Conservation (phyloP, 2,329 filamentous ascomycete genomes). For the Calonectria hongkongensis region DNA sequence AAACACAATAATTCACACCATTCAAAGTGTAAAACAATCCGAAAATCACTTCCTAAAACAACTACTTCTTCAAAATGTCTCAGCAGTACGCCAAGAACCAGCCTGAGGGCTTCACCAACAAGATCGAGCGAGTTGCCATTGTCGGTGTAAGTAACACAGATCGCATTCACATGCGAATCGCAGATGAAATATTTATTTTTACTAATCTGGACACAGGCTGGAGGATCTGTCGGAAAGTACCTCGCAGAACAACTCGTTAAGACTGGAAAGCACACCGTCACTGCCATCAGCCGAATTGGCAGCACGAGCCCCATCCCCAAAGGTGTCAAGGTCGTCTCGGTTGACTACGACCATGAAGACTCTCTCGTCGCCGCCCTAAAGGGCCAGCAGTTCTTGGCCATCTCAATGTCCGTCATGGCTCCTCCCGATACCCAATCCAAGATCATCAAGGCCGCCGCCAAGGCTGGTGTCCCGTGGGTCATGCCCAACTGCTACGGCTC, state of each 20-base stretch:
- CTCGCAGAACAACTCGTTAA: constrained; percentile 65
- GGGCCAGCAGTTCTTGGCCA: constrained; percentile 75
- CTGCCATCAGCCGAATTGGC: constrained; percentile 68
- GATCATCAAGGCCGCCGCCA: constrained; percentile 72
- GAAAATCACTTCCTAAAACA: background rate
- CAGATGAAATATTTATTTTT: background rate
- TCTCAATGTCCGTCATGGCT: constrained; percentile 68
- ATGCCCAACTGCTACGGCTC: constrained; percentile 71
- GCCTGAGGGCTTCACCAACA: constrained; percentile 62
- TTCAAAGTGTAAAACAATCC: background rate
- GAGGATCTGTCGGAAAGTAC: constrained; percentile 63
- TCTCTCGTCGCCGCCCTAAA: constrained; percentile 69
- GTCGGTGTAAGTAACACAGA: constrained; percentile 64
- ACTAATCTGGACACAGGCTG: constrained; percentile 58
- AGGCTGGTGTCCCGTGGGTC: constrained; percentile 72
- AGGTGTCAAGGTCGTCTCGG: constrained; percentile 62
- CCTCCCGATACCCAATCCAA: constrained; percentile 67
- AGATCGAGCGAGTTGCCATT: constrained; percentile 66
- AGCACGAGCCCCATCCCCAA: constrained; percentile 65
- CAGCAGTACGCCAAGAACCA: constrained; percentile 59
- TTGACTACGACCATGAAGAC: constrained; percentile 67
- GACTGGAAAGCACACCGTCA: constrained; percentile 70
- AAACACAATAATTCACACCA: background rate
- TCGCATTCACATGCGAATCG: rapidly evolving
- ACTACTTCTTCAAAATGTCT: constrained; percentile 44